Evolutionary conservation across 768 basidiomycete species (phyloP).

Genomic region (Boletus edulis): DNA sequence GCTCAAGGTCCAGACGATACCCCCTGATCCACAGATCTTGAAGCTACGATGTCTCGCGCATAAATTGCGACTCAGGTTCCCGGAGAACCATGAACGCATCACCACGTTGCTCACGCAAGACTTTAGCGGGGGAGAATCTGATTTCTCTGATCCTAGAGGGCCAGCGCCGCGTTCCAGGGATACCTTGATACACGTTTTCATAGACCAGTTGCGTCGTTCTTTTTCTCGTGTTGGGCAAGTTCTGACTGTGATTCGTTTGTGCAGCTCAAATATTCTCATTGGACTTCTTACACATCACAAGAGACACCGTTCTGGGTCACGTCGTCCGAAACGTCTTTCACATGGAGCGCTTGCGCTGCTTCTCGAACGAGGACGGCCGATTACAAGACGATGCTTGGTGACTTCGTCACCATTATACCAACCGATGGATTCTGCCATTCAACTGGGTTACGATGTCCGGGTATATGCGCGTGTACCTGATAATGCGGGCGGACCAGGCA

Average conservation of each 20-base stretch:
- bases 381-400: slow-evolving; percentile 72
- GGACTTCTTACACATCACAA: slow-evolving; percentile 73
- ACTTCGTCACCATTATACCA: slow-evolving; percentile 85
- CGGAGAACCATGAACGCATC: slow-evolving; percentile 42
- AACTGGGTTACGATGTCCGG: slow-evolving; percentile 72
- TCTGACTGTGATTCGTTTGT: slow-evolving; percentile 6
- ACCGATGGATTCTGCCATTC: slow-evolving; percentile 67
- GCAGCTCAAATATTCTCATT: slow-evolving; percentile 84
- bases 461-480: slow-evolving; percentile 73
- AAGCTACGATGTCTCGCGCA: slow-evolving; percentile 55
- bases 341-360: slow-evolving; percentile 77
- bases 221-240: background rate
- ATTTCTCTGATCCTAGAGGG: slow-evolving; percentile 34
- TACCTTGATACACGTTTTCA: slow-evolving; percentile 39
- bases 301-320: slow-evolving; percentile 42
- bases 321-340: slow-evolving; percentile 55
- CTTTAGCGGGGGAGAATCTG: slow-evolving; percentile 34
- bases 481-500: slow-evolving; percentile 59
- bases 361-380: slow-evolving; percentile 76
- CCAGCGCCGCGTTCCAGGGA: slow-evolving; percentile 32
- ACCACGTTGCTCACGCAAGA: slow-evolving; percentile 33
- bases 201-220: slow-evolving; percentile 41
- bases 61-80: slow-evolving; percentile 55
- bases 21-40: slow-evolving; percentile 46
- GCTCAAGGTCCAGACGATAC: slow-evolving; percentile 39